Evolutionary conservation across 1,284 basidiomycete genomes (phyloP), one percentile per base, ranked within the genome.

Genomic region (Quambalaria eucalypti): DNA sequence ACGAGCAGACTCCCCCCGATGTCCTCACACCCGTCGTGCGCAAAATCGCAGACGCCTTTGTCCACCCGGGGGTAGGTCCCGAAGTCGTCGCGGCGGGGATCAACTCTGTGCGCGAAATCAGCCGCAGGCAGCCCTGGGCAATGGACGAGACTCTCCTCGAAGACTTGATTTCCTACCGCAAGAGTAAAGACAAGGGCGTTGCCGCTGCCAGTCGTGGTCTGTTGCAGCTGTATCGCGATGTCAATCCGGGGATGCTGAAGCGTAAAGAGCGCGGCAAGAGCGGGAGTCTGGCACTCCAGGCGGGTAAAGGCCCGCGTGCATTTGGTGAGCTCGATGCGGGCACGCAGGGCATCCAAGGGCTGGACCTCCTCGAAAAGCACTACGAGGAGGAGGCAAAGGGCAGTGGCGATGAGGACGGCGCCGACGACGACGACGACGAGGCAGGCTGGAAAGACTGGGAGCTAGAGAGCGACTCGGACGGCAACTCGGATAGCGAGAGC

Each of bases 21-120:
- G 88, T 84, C 2, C 80, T 99, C 12, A 85, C 84, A 2, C 93
- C 95, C 2, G 86, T 93, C 42, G 80, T 99, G 50, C 83, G 84
- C 56, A 99, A 98, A 78, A 79, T 99, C 52, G 89, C 92, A 0
- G 85, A 88, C 68, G 90, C 96, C 71, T 99, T 99, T 68, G 88
- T 99, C 2, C 93, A 98, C 77, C 93, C 93, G 0, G 95, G 95
- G 59, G 95, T 98, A 3, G 89, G 90, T 2, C 83, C 85, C 60
- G 92, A 98, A 77, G 91, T 98, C 66, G 88, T 97, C 55, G 86
- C 92, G 0, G 95, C 93, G 0, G 95, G 95, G 33, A 80, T 99
- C 68, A 99, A 99, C 74, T 83, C 90, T 21, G 89, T 98, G 47
- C 82, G 91, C 36, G 93, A 98, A 77, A 85, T 98, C 26, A 96